Evolutionary conservation across 2,329 filamentous ascomycete genomes (phyloP), one percentile per base, ranked within the genome.

Genomic region (Zymoseptoria pseudotritici): DNA sequence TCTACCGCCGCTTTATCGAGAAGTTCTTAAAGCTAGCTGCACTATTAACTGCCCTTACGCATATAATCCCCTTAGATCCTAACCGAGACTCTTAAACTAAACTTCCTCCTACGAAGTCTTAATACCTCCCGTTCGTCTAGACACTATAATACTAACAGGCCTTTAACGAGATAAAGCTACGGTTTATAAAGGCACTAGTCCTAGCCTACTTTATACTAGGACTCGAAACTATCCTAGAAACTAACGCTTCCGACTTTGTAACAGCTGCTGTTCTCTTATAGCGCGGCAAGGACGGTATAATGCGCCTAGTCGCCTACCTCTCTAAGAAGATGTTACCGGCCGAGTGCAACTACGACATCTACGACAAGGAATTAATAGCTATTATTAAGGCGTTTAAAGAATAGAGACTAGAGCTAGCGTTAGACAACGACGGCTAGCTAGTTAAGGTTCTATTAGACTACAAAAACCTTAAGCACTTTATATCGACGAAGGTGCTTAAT

Each of bases 1-100:
- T 65, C 53, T 67, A 67, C 53, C 11, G 55, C n/a, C 24, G 58
- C 31, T 67, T 68, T 61, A 65, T 68, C 52, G 36, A 65, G 21
- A 50, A 29, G 24, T 67, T 64, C 56, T 65, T 29, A n/a, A 50
- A 50, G 5, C 58, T 64, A 7, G 24, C 26, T 8, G n/a, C n/a
- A n/a, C n/a, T 26, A 10, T 19, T 58, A 31, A 58, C 3, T 17
- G 36, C 36, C 11, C 36, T 42, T 17, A 42, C 3, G 0, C 6
- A 17, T 4, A 42, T 42, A 42, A 42, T 3, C 1, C 36, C 36
- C 36, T 42, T 42, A 8, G 36, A 42, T 42, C 36, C 36, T 8
- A 8, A 42, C 10, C 36, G 36, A 2, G 36, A 42, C 36, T 4
- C 10, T 13, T 3, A 42, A 17, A 11, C 36, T 8, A 42, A 42